Evolutionary conservation across 139 green algal genomes (phyloP), one percentile per base, ranked within the genome.

Genomic region (Tetradesmus obliquus): DNA sequence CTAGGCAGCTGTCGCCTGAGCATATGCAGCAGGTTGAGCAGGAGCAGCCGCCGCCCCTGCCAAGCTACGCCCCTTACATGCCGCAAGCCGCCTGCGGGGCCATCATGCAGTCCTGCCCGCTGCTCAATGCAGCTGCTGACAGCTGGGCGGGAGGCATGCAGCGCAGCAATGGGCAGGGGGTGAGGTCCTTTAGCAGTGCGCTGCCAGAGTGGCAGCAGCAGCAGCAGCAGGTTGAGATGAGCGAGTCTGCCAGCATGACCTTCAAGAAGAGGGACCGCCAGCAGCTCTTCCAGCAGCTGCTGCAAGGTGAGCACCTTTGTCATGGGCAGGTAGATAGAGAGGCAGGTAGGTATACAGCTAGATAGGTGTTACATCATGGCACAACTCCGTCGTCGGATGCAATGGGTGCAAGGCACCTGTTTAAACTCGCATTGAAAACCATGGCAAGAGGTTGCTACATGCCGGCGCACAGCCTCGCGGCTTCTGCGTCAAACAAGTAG

Each of bases 181-280:
- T n/a, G 66, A 24, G n/a, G 66, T 76, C 66, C 0, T 19, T 76
- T 3, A 76, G 66, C 66, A 24, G 66, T 76, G 66, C 66, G 12
- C 66, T n/a, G n/a, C 19, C 81, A 69, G 20, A 15, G 53, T 86
- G 85, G 85, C 85, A 89, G 66, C 62, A 82, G 66, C 85, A 88
- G 17, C 55, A 62, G 54, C 85, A 60, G 12, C 62, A 89, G 45
- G 66, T n/a, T 76, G 66, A 76, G 66, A n/a, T 76, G 66, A 76
- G 66, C 12, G 66, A 76, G 66, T 76, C 66, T 20, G 84, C 19
- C 84, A 88, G 22, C 55, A 53, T 71, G 55, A n/a, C 66, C 3
- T 76, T 89, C 13, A 60, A 62, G 45, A 89, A 89, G 85, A 45
- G 85, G 22, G 51, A 82, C 66, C 71, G 51, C 9, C 62, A 79